Base-by-base conservation (phyloP, 495 filamentous ascomycete genomes). In the Neurospora africana region DNA sequence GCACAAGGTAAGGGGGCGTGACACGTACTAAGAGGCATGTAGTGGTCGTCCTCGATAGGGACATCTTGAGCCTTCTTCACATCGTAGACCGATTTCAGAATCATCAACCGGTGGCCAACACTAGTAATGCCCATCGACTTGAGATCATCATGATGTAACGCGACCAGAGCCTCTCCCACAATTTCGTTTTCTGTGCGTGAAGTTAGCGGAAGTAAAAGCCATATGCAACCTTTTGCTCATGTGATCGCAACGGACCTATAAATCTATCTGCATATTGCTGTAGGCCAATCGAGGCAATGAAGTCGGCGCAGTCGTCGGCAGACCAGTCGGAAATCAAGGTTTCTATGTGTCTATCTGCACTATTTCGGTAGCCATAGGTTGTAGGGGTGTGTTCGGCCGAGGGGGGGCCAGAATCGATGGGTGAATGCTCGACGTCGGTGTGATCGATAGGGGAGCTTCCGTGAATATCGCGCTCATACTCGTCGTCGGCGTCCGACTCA, bases 51-150 rank as follows among this genome's bases (percentile, higher is more conserved):
- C 74, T 98, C 95, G 72, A 97, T 90, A 4, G 92, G 91, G 72
- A 99, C 88, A 76, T 93, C 91, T 78, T 98, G 93, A 73, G 91
- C 92, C 76, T 94, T 89, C 83, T 99, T 99, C 74, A 93, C 88
- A 77, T 98, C 94, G 81, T 97, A 99, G 41, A 98, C 93, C 74
- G 87, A 91, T 82, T 97, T 98, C 68, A 99, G 85, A 53, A 99
- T 95, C 3, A 94, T 97, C 72, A 99, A 85, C 36, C 95, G 90
- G 81, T 99, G 95, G 5, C 95, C 95, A 43, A 97, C 92, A 80
- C 95, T 97, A 69, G 85, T 84, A 75, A 99, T 90, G 44, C 93
- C 93, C 89, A 99, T 95, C 78, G 97, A 91, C 81, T 94, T 97
- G 78, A 99, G 83, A 77, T 98, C 95, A 65, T 95, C 92, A 80